phyloP scores from a whole-genome alignment of 306 rosid species.

The Ammopiptanthus mongolicus region DNA sequence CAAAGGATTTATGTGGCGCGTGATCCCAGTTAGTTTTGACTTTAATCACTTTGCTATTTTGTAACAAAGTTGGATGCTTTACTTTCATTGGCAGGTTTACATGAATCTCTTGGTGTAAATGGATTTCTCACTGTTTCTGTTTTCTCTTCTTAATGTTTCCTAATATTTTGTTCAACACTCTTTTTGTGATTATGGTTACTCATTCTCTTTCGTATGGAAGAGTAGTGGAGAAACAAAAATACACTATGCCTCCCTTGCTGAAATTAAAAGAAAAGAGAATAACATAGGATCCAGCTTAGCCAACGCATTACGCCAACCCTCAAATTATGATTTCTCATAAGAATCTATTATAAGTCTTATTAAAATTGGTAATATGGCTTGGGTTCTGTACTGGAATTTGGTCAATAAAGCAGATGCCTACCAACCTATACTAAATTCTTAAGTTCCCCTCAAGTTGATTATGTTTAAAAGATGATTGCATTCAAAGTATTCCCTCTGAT shows the following conservation, averaged over 20 bases:
- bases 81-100: not conserved
- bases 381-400: not conserved
- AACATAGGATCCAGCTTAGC: not conserved
- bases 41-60: not conserved
- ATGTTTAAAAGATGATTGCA: not conserved
- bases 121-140: not conserved
- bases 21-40: not conserved
- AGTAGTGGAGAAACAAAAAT: not conserved
- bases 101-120: not conserved
- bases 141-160: not conserved
- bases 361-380: not conserved
- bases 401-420: not conserved
- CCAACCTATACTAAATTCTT: not conserved
- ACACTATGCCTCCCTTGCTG: not conserved
- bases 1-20: not conserved
- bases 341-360: not conserved
- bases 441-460: not conserved
- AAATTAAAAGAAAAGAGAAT: not conserved
- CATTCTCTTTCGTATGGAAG: not conserved
- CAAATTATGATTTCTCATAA: not conserved
- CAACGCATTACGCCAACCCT: not conserved
- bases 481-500: not conserved
- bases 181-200: too few species aligned
- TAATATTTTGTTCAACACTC: not conserved
- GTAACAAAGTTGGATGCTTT: not conserved